Conservation (phyloP, 140 eudicot species). For the Erigeron philadelphicus region DNA sequence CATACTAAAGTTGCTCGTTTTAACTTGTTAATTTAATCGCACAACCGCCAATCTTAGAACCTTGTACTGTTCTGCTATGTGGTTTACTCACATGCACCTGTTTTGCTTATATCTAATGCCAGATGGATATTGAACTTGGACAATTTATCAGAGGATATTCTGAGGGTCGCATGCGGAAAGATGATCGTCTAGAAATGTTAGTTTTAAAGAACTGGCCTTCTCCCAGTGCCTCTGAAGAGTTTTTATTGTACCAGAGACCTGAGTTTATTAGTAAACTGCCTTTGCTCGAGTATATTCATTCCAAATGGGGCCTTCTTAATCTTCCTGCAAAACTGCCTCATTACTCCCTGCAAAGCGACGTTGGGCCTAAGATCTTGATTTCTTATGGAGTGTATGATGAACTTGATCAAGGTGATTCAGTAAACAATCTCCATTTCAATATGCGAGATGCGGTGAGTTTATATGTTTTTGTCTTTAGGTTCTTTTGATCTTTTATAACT, state of each 20-base stretch:
- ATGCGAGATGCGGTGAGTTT: conserved; percentile 87
- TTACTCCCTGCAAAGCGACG: conserved; percentile 88
- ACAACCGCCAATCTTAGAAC: not conserved
- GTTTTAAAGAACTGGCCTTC: conserved; percentile 95
- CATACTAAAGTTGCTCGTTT: not conserved
- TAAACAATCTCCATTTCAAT: conserved; percentile 61
- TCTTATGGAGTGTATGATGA: conserved; percentile 78
- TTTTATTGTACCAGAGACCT: conserved; percentile 83
- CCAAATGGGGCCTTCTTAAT: conserved; percentile 98
- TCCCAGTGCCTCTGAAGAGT: conserved; percentile 90
- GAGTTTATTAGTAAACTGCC: conserved; percentile 82
- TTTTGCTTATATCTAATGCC: conserved; percentile 31
- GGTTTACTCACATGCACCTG: conserved; percentile 14
- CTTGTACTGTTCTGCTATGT: conserved; percentile 14
- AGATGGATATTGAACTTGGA: conserved; percentile 79
- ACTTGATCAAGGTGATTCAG: conserved; percentile 61
- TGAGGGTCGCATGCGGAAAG: conserved; percentile 66
- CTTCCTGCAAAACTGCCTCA: conserved; percentile 97
- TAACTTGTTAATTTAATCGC: not conserved
- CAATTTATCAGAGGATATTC: conserved; percentile 82
- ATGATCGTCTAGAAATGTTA: conserved; percentile 61
- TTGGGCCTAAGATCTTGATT: conserved; percentile 73
- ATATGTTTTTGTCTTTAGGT: conserved; percentile 4
- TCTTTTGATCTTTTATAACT: not conserved
- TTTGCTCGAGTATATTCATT: conserved; percentile 88